phyloP scores from a whole-genome alignment of 345 rosid genomes.

The Atalantia buxifolia region DNA sequence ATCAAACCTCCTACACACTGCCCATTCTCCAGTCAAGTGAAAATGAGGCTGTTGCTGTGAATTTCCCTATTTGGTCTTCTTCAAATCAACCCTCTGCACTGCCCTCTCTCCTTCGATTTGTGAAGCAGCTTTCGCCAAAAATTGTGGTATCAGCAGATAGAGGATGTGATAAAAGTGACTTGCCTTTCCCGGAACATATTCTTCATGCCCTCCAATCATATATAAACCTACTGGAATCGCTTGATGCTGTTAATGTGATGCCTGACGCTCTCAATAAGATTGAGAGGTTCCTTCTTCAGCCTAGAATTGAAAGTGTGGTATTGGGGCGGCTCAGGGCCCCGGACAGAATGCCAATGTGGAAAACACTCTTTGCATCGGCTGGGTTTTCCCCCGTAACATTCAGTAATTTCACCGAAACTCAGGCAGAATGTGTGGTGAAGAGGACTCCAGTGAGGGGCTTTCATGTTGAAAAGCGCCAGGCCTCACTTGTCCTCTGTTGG shows the following conservation, averaged over 20 bases:
- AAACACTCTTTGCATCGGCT: slow-evolving; percentile 38
- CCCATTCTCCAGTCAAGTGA: slow-evolving; percentile 36
- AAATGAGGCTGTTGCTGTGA: slow-evolving; percentile 47
- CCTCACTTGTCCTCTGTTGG: slow-evolving; percentile 52
- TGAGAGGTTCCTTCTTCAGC: slow-evolving; percentile 51
- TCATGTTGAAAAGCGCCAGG: slow-evolving; percentile 51
- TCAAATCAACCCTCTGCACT: slow-evolving; percentile 36
- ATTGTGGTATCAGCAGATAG: slow-evolving; percentile 47
- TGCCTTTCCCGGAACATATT: slow-evolving; percentile 46
- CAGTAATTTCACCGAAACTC: slow-evolving; percentile 52
- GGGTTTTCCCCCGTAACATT: slow-evolving; percentile 41
- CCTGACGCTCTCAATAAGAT: slow-evolving; percentile 47
- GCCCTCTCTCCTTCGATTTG: slow-evolving; percentile 40
- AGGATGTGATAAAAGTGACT: slow-evolving; percentile 45
- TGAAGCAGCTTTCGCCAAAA: slow-evolving; percentile 52
- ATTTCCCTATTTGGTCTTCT: slow-evolving; percentile 45
- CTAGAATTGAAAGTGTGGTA: slow-evolving; percentile 43
- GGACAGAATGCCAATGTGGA: slow-evolving; percentile 50
- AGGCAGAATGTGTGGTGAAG: slow-evolving; percentile 50
- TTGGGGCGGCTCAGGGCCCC: slow-evolving; percentile 36
- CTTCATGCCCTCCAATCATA: slow-evolving; percentile 44
- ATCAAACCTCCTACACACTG: slow-evolving; percentile 30
- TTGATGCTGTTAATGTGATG: slow-evolving; percentile 42
- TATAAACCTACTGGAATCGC: slow-evolving; percentile 39
- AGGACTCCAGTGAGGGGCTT: slow-evolving; percentile 49